Percentiles rank a stretch among this genome's conserved stretches.
Conservation (phyloP, 1,284 basidiomycete species). For the Ceratobasidium sp. region DNA sequence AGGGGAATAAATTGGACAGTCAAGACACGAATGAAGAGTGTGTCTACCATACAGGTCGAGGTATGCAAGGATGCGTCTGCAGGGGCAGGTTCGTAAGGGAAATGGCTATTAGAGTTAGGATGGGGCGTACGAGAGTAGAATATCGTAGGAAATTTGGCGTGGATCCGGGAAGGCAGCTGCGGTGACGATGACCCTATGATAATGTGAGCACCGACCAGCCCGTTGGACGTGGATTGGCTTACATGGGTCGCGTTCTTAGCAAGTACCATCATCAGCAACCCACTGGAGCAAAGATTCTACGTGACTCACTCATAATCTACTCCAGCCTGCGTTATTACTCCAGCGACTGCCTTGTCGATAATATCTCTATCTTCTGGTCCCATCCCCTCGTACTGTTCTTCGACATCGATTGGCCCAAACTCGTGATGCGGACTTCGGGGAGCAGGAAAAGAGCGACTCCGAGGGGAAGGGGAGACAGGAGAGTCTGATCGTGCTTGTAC, state of each 20-base stretch:
- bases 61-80: constrained; percentile 76
- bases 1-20: constrained; percentile 15
- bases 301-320: constrained; percentile 80
- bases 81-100: constrained; percentile 20
- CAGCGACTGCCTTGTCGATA: constrained; percentile 68
- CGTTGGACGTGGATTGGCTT: constrained; percentile 53
- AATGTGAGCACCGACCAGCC: constrained; percentile 21
- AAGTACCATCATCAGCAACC: constrained; percentile 27
- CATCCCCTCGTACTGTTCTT: constrained; percentile 60
- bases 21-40: constrained; percentile 27
- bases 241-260: constrained; percentile 83
- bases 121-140: constrained; percentile 72
- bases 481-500: constrained; percentile 15
- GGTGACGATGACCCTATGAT: constrained; percentile 77
- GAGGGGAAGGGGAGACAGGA: constrained; percentile 9
- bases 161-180: constrained; percentile 85
- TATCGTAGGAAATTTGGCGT: constrained; percentile 77
- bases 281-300: constrained; percentile 40
- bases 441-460: constrained; percentile 4
- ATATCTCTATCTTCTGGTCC: constrained; percentile 52
- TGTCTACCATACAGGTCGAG: constrained; percentile 79
- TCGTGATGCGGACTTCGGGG: constrained; percentile 23
- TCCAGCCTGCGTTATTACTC: constrained; percentile 85
- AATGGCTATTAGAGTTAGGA: neutral
- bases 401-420: constrained; percentile 42